Conservation (phyloP, 257 asterid species). For the Jacaranda mimosifolia region DNA sequence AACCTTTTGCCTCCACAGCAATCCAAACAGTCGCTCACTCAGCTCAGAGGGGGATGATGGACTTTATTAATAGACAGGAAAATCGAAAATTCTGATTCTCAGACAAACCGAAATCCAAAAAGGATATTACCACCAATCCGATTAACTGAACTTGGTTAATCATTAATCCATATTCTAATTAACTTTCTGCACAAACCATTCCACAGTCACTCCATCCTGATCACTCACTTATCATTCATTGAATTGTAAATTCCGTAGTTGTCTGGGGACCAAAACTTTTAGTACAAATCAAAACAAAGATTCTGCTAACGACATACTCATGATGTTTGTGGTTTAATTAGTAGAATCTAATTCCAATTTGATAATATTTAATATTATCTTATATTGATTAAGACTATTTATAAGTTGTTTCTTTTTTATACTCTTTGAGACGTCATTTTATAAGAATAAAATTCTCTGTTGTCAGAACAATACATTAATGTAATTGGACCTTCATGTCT, state of each 20-base stretch:
- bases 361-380: too few species aligned
- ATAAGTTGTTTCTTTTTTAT: too few species aligned
- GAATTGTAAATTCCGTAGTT: constrained; percentile 35
- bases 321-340: not conserved
- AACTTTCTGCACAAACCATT: constrained; percentile 15
- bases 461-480: too few species aligned
- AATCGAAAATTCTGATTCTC: constrained; percentile 37
- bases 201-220: constrained; percentile 16
- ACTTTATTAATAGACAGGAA: constrained; percentile 32
- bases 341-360: not conserved
- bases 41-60: constrained; percentile 12
- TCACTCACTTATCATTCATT: constrained; percentile 26
- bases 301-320: constrained; percentile 3
- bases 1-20: not conserved
- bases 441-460: too few species aligned
- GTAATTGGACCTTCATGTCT: too few species aligned
- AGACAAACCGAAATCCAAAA: constrained; percentile 46
- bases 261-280: constrained; percentile 33
- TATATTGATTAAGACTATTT: too few species aligned
- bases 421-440: too few species aligned
- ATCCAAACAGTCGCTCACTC: not conserved
- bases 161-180: constrained; percentile 27
- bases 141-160: constrained; percentile 48
- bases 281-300: constrained; percentile 45
- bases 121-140: constrained; percentile 40